Evolutionary conservation across 805 yeast species (phyloP), one percentile per base, ranked within the genome.

Genomic region (Schizosaccharomyces lindneri): DNA sequence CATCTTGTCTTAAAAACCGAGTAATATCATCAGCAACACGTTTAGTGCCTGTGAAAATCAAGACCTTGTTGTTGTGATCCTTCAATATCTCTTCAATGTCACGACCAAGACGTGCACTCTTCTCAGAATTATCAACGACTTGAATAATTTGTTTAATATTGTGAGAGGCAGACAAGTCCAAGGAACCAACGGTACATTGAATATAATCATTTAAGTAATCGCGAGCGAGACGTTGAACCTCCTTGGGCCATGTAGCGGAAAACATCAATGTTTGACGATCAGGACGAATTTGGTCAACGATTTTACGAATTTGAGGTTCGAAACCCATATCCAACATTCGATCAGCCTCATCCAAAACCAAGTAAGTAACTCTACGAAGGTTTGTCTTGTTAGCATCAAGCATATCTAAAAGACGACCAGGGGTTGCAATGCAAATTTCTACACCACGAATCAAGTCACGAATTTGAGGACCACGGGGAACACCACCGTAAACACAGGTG

Each of bases 291-390:
- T 90, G 97, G 55, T 65, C 67, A 67, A 93, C 90, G 74, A 93
- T 93, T 77, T 90, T 90, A 80, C 98, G 84, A 74, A 93, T 93
- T 80, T 90, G 97, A 67, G 97, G 97, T 79, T 93, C 98, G 74
- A 93, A 93, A 74, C 98, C 98, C 98, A 93, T 93, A 78, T 93
- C 98, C 76, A 93, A 82, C 98, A 93, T 93, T 80, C 98, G 86
- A 76, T 93, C 98, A 70, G 98, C 98, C 81, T 93, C 98, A 75
- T 93, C 98, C 70, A 93, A 80, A 65, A 93, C 97, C 73, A 93
- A 80, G 76, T 93, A 93, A 62, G 97, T 93, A 65, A 93, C 96
- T 78, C 97, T 86, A 73, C 86, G 83, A 70, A 93, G 79, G 76
- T 90, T 93, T 64, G 97, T 93, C 78, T 85, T 89, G 69, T 93